Conservation (phyloP, 2,329 filamentous ascomycete genomes). For the Ceratocystis variospora region DNA sequence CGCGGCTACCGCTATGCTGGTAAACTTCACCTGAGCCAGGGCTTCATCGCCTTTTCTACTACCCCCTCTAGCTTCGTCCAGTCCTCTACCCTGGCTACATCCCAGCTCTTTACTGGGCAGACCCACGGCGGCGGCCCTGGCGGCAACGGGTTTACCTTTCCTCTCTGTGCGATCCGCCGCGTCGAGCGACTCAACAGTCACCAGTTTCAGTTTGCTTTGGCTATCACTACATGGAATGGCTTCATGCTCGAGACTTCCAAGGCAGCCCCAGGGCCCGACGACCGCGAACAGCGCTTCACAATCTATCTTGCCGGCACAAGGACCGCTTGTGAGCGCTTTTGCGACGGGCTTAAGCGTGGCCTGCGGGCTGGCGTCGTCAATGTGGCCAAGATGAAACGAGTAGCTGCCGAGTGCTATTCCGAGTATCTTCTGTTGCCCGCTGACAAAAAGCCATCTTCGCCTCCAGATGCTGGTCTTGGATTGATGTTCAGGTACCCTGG, state of each 20-base stretch:
- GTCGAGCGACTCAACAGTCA: slow-evolving; percentile 90
- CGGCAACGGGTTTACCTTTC: slow-evolving; percentile 90
- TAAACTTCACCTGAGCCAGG: slow-evolving; percentile 84
- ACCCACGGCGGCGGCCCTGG: slow-evolving; percentile 85
- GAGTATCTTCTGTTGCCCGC: slow-evolving; percentile 61
- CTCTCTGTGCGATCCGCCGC: slow-evolving; percentile 76
- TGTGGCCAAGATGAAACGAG: slow-evolving; percentile 67
- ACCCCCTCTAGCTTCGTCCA: slow-evolving; percentile 76
- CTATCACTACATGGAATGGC: slow-evolving; percentile 89
- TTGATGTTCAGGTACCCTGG: slow-evolving; percentile 90
- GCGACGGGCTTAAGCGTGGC: slow-evolving; percentile 85
- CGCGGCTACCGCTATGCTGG: slow-evolving; percentile 81
- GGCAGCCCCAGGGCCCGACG: slow-evolving; percentile 21
- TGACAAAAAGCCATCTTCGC: slow-evolving; percentile 30
- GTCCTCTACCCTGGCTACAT: slow-evolving; percentile 63
- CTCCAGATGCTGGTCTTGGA: slow-evolving; percentile 83
- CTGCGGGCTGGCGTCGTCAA: slow-evolving; percentile 76
- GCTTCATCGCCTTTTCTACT: slow-evolving; percentile 93
- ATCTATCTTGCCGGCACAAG: slow-evolving; percentile 82
- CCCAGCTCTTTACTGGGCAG: slow-evolving; percentile 77
- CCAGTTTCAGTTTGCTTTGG: slow-evolving; percentile 81
- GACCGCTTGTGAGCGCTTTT: slow-evolving; percentile 85
- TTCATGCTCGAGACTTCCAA: slow-evolving; percentile 44
- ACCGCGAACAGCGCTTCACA: slow-evolving; percentile 68
- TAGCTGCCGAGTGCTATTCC: slow-evolving; percentile 78